Conservation (phyloP, 2,329 filamentous ascomycete genomes). For the Neonectria neomacrospora region DNA sequence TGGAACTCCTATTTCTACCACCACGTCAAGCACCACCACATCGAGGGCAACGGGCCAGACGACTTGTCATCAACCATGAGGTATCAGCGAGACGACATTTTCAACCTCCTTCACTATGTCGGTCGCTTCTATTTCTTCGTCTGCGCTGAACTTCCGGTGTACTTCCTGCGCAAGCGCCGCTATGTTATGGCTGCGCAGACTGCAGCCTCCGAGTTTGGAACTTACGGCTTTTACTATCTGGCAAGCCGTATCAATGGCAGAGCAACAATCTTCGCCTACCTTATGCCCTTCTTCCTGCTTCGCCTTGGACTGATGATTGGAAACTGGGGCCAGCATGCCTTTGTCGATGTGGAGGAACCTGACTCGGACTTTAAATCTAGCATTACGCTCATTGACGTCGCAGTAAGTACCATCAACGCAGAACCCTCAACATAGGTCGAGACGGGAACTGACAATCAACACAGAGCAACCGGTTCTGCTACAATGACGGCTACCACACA, state of each 20-base stretch:
- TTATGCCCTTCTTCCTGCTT: slow-evolving; percentile 74
- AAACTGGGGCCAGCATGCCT: slow-evolving; percentile 87
- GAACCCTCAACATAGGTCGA: neutral
- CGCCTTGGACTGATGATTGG: slow-evolving; percentile 81
- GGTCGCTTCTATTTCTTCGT: slow-evolving; percentile 78
- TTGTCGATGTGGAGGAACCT: slow-evolving; percentile 79
- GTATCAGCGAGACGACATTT: slow-evolving; percentile 76
- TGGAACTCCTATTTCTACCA: slow-evolving; percentile 90
- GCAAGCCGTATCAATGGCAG: slow-evolving; percentile 62
- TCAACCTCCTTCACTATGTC: slow-evolving; percentile 77
- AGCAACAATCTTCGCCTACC: slow-evolving; percentile 71
- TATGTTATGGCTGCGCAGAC: slow-evolving; percentile 63
- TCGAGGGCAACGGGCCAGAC: slow-evolving; percentile 81
- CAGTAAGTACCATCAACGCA: slow-evolving; percentile 62
- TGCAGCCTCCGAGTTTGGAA: slow-evolving; percentile 69
- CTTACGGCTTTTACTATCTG: slow-evolving; percentile 63
- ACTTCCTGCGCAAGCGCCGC: slow-evolving; percentile 76
- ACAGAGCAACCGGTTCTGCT: slow-evolving; percentile 83
- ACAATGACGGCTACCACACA: slow-evolving; percentile 86
- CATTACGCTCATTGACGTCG: slow-evolving; percentile 82
- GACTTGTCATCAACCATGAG: slow-evolving; percentile 81
- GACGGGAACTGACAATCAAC: slow-evolving; percentile 3
- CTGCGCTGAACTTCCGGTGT: slow-evolving; percentile 79
- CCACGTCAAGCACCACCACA: slow-evolving; percentile 87
- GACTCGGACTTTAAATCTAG: slow-evolving; percentile 83